Evolutionary conservation across 106 monocot genomes (phyloP).

Genomic region (Ottelia alismoides): DNA sequence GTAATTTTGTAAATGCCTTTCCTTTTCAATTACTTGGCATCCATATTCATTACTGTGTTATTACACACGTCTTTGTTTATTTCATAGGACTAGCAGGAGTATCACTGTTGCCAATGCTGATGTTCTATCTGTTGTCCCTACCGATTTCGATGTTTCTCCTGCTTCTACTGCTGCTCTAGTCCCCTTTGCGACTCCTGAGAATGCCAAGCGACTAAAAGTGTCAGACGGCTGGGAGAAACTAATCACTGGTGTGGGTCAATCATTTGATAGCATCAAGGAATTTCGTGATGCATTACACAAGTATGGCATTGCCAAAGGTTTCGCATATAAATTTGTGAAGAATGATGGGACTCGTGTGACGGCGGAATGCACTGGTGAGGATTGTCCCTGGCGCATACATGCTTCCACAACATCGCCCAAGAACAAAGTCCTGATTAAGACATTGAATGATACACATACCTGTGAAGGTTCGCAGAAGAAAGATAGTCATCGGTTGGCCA

Average conservation of each 20-base stretch:
- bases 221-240: conserved; percentile 49
- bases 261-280: conserved; percentile 79
- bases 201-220: conserved; percentile 26
- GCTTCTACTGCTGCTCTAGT: conserved; percentile 9
- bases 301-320: conserved; percentile 73
- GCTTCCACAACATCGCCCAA: conserved; percentile 70
- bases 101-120: not conserved
- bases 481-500: conserved; percentile 49
- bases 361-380: conserved; percentile 47
- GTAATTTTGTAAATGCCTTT: conserved; percentile 16
- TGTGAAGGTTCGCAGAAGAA: conserved; percentile 58
- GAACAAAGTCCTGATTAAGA: conserved; percentile 84
- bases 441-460: conserved; percentile 55
- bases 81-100: not conserved
- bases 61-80: not conserved
- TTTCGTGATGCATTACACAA: conserved; percentile 70
- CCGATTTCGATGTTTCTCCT: conserved; percentile 9
- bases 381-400: conserved; percentile 79
- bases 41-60: not conserved
- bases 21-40: not conserved
- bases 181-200: conserved; percentile 6
- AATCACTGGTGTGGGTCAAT: conserved; percentile 78
- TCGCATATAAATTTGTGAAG: conserved; percentile 77
- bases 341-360: conserved; percentile 80
- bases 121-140: too few species aligned